These are phyloP conservation scores for Dryas alaskensis DNA, from an alignment of 306 rosid species.

Conservation along the genomic window DNA sequence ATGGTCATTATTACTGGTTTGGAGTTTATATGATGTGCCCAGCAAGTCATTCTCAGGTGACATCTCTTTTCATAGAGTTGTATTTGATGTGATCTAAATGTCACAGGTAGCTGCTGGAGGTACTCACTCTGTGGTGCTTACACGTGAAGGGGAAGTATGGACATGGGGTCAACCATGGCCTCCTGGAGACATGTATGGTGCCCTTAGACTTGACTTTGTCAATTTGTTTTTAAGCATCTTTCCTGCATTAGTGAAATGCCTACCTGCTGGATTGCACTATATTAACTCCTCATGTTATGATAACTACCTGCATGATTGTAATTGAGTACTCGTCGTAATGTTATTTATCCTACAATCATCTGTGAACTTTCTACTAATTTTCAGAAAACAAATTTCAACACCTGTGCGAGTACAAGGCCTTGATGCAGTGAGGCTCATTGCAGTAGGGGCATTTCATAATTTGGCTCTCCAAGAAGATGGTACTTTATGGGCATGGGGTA, in stretches of 20 bases:
- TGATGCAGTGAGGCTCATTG: constrained; percentile 77
- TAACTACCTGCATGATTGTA: constrained; percentile 16
- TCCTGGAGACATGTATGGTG: constrained; percentile 90
- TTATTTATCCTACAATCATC: background rate
- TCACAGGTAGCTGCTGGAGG: constrained; percentile 98
- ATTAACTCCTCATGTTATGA: background rate
- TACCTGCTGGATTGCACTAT: background rate
- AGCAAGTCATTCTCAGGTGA: background rate
- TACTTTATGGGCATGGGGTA: constrained; percentile 98
- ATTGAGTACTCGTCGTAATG: constrained; percentile 15
- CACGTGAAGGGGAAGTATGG: constrained; percentile 95
- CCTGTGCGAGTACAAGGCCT: constrained; percentile 99
- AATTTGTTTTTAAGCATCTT: constrained; percentile 8
- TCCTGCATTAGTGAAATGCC: background rate
- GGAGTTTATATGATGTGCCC: background rate
- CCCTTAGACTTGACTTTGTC: constrained; percentile 16
- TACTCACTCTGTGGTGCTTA: constrained; percentile 97
- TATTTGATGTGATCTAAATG: constrained; percentile 5
- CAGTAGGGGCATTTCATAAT: constrained; percentile 99
- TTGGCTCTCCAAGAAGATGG: constrained; percentile 97
- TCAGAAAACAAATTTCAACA: constrained; percentile 84
- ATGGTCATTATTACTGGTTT: background rate
- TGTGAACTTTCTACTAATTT: constrained; percentile 17
- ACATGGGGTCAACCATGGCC: constrained; percentile 99
- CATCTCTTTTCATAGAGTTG: background rate